These are phyloP conservation scores for Wallacemonas sp. DNA, from an alignment of 208 protist species.

Conservation along the genomic window DNA sequence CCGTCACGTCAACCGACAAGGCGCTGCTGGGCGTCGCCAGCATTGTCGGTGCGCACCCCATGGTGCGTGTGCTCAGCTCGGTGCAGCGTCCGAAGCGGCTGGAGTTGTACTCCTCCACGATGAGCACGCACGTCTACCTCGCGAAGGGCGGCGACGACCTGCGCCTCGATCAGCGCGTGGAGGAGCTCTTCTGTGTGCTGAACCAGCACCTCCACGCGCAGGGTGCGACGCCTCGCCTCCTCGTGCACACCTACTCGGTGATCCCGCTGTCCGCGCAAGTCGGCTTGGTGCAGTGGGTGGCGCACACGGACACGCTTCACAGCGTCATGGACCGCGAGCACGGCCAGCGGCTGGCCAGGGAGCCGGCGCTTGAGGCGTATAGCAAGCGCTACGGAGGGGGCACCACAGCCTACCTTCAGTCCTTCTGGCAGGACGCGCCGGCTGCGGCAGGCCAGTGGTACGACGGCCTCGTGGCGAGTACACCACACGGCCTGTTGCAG, in stretches of 20 bases:
- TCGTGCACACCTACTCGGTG: conserved; percentile 79
- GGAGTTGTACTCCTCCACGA: conserved; percentile 77
- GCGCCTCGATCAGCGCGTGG: conserved; percentile 91
- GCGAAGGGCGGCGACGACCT: conserved; percentile 96
- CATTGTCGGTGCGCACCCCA: conserved; percentile 51
- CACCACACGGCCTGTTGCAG: conserved; percentile 15
- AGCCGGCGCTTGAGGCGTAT: background rate
- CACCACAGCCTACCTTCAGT: conserved; percentile 1
- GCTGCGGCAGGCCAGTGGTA: conserved; percentile 16
- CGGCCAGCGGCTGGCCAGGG: background rate
- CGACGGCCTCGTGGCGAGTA: conserved; percentile 14
- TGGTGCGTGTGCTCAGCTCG: conserved; percentile 79
- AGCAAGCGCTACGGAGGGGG: background rate
- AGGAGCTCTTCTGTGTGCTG: conserved; percentile 90
- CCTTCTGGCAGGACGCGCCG: conserved; percentile 7
- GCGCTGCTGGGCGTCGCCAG: background rate
- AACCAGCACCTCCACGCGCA: conserved; percentile 62
- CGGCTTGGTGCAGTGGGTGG: conserved; percentile 93
- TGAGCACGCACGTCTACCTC: conserved; percentile 75
- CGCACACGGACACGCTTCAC: conserved; percentile 64
- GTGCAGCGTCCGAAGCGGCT: conserved; percentile 88
- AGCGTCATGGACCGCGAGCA: conserved; percentile 9
- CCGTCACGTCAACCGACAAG: background rate
- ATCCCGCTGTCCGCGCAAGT: conserved; percentile 84
- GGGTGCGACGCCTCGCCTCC: conserved; percentile 20